Conservation (phyloP, 2,329 filamentous ascomycete species). For the Pestalotiopsis sp. region DNA sequence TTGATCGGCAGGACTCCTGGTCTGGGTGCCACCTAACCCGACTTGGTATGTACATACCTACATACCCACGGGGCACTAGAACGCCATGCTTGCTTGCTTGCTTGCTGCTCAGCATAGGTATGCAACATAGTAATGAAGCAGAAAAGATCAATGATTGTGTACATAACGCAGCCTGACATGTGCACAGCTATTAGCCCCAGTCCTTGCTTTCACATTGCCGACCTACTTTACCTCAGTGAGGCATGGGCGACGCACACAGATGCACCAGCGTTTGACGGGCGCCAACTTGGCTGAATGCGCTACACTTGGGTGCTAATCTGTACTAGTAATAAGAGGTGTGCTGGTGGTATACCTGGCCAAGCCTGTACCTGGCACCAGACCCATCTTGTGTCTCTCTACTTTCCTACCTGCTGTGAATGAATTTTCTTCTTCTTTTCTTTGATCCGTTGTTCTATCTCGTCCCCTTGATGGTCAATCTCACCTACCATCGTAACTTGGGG, state of each 20-base stretch:
- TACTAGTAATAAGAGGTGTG: neutral
- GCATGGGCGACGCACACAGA: too few relatives aligned
- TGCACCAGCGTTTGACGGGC: neutral
- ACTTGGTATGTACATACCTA: too few relatives aligned
- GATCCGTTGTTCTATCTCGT: neutral
- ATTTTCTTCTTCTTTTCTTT: neutral
- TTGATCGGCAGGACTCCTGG: too few relatives aligned
- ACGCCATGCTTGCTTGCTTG: neutral
- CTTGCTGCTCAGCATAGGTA: neutral
- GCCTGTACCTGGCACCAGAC: slow-evolving; percentile 8
- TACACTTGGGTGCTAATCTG: neutral
- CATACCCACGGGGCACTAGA: too few relatives aligned
- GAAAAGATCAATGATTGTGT: neutral
- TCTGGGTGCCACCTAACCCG: too few relatives aligned
- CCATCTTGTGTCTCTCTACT: neutral
- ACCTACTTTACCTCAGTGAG: neutral
- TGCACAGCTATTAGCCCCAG: neutral
- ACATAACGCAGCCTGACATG: neutral
- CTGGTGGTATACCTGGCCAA: neutral
- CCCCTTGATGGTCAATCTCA: neutral
- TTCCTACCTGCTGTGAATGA: neutral
- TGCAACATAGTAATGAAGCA: too few relatives aligned
- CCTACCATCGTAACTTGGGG: neutral
- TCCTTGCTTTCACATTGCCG: neutral
- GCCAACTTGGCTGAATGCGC: neutral